Evolutionary conservation across 805 yeast genomes (phyloP), one percentile per base, ranked within the genome.

Genomic region (Kodamaea fukazawae): DNA sequence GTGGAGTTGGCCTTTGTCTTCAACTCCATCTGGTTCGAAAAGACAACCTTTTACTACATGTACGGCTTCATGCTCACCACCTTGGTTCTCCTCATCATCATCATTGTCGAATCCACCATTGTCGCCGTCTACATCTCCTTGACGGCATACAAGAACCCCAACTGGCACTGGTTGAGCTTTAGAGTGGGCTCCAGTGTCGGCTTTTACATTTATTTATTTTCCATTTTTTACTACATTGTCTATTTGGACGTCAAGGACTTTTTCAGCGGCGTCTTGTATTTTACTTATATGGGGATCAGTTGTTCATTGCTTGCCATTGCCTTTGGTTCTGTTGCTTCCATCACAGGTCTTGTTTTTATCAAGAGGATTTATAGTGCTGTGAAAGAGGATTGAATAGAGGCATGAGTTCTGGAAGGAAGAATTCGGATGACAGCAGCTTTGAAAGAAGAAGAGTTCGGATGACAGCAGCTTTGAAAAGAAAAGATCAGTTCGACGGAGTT

Each of bases 111-210:
- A 58, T 76, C 84, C 38, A 78, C 90, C 7, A 71, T 87, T 16
- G 77, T 87, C 31, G 79, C 84, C 4, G 72, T 83, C 7, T 87
- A 83, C 53, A 55, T 83, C 31, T 72, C 83, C 32, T 67, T 87
- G 51, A 57, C 68, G 2, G 69, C 71, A 15, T 65, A 75, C 48
- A 76, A 74, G 36, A 75, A 76, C 53, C 75, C 76, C 36, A 65
- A 72, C 48, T 89, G 96, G 96, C 86, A 86, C 55, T 87, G 96
- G 96, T 71, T 81, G 48, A 70, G 88, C 9, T 87, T 86, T 59
- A 58, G 78, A 39, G 77, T 81, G 20, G 86, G 95, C 4, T 56
- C 70, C 3, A 79, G 90, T 42, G 75, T 86, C 34, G 87, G 88
- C 22, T 70, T 82, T 70, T 86, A 83, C 61, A 71, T 88, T 42